These are phyloP conservation scores for Balamuthia mandrillaris DNA, from an alignment of 208 protist species.

Conservation along the genomic window DNA sequence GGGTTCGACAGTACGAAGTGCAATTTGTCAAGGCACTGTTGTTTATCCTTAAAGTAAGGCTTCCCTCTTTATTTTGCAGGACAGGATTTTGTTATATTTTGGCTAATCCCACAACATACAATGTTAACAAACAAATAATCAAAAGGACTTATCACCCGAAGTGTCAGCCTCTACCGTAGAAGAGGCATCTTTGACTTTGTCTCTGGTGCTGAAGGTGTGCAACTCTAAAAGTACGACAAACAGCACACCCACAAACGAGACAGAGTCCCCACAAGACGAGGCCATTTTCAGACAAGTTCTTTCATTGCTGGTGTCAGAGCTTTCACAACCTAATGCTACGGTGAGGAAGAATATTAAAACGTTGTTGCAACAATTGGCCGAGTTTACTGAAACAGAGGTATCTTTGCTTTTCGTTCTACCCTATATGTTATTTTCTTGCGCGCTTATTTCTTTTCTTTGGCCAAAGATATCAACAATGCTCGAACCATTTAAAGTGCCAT, in stretches of 20 bases:
- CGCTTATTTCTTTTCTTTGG: too few species aligned
- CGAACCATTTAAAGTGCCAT: background rate
- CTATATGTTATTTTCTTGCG: background rate
- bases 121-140: background rate
- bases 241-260: too few species aligned
- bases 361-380: background rate
- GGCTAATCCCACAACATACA: background rate
- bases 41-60: slow-evolving; percentile 44
- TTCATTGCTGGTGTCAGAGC: background rate
- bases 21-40: slow-evolving; percentile 51
- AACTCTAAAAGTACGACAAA: too few species aligned
- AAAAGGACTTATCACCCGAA: slow-evolving; percentile 8
- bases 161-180: slow-evolving; percentile 21
- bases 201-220: slow-evolving; percentile 21
- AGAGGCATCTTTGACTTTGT: background rate
- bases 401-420: too few species aligned
- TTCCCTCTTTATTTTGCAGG: background rate
- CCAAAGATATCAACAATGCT: background rate
- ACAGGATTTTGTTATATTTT: too few species aligned
- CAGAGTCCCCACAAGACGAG: background rate
- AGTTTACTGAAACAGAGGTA: background rate
- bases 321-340: slow-evolving; percentile 1
- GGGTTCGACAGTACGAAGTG: background rate
- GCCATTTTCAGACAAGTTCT: background rate
- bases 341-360: slow-evolving; percentile 1